Conservation (phyloP, 2,329 filamentous ascomycete species). For the Daldinia sp. region DNA sequence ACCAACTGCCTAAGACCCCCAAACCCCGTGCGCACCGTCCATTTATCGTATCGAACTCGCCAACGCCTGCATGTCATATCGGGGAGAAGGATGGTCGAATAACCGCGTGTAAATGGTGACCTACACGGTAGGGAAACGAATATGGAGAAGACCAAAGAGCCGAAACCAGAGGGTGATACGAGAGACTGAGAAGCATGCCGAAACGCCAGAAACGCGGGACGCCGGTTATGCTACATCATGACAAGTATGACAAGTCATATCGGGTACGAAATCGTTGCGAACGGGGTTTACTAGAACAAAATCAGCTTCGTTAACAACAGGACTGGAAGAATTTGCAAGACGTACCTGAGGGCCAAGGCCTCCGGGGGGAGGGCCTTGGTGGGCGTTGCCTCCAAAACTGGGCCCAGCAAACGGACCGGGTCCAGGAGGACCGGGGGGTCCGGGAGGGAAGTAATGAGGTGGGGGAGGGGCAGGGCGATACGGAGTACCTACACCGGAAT, state of each 20-base stretch:
- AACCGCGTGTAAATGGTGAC: constrained; percentile 25
- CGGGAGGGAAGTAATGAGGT: constrained; percentile 52
- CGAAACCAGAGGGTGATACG: constrained; percentile 48
- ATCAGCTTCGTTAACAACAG: constrained; percentile 34
- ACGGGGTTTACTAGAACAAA: constrained; percentile 39
- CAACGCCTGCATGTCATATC: constrained; percentile 39
- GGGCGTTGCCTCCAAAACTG: constrained; percentile 45
- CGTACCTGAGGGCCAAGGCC: constrained; percentile 52
- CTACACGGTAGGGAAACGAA: constrained; percentile 35
- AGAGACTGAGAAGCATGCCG: constrained; percentile 45
- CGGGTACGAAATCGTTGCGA: constrained; percentile 47
- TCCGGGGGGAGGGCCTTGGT: constrained; percentile 50
- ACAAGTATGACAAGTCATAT: constrained; percentile 48
- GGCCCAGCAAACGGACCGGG: constrained; percentile 47
- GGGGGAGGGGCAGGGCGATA: constrained; percentile 86
- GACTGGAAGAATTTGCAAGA: background rate
- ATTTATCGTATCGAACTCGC: constrained; percentile 35
- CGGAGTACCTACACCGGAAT: constrained; percentile 96
- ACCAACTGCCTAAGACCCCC: constrained; percentile 37
- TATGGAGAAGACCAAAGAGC: constrained; percentile 44
- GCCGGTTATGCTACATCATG: constrained; percentile 50
- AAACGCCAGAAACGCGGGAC: constrained; percentile 53
- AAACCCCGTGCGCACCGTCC: constrained; percentile 32
- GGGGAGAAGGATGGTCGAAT: constrained; percentile 31
- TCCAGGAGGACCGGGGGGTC: constrained; percentile 49